Evolutionary conservation across 805 yeast species (phyloP).

Genomic region (Myxozyma mucilagina): DNA sequence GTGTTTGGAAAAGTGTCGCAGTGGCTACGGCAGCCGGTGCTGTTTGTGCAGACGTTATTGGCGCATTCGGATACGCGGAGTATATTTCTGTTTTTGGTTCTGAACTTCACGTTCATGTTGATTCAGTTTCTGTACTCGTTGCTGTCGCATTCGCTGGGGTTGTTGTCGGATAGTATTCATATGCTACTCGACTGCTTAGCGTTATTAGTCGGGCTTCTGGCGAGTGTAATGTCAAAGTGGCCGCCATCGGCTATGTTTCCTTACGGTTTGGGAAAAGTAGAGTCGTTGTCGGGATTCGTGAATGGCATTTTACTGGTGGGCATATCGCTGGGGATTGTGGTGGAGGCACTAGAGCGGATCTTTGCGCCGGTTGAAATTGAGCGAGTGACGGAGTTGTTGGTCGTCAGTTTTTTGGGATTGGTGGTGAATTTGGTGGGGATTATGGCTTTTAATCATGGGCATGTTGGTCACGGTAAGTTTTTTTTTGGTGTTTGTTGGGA

Average conservation of each 20-base stretch:
- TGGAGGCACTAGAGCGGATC: constrained; percentile 83
- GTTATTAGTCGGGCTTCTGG: constrained; percentile 81
- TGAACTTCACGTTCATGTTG: constrained; percentile 91
- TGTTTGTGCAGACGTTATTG: constrained; percentile 37
- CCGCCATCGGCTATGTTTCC: constrained; percentile 74
- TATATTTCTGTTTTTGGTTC: constrained; percentile 79
- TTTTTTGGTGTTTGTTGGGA: constrained; percentile 27
- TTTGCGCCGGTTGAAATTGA: constrained; percentile 74
- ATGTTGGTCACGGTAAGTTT: constrained; percentile 46
- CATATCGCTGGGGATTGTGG: constrained; percentile 81
- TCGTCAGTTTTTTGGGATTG: constrained; percentile 83
- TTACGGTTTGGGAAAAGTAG: constrained; percentile 80
- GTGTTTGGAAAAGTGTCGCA: not conserved
- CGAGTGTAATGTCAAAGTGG: constrained; percentile 64
- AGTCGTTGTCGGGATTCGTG: constrained; percentile 91
- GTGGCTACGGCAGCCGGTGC: constrained; percentile 22
- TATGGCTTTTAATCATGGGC: constrained; percentile 90
- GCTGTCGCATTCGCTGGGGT: constrained; percentile 86
- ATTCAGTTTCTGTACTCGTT: constrained; percentile 89
- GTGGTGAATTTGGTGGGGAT: constrained; percentile 89
- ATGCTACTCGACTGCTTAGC: constrained; percentile 96
- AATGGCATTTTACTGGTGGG: constrained; percentile 88
- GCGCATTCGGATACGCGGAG: constrained; percentile 77
- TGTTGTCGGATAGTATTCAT: constrained; percentile 89
- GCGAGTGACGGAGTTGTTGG: constrained; percentile 76